phyloP scores from a whole-genome alignment of 208 protist species.

The Leishmania amazonensis region DNA sequence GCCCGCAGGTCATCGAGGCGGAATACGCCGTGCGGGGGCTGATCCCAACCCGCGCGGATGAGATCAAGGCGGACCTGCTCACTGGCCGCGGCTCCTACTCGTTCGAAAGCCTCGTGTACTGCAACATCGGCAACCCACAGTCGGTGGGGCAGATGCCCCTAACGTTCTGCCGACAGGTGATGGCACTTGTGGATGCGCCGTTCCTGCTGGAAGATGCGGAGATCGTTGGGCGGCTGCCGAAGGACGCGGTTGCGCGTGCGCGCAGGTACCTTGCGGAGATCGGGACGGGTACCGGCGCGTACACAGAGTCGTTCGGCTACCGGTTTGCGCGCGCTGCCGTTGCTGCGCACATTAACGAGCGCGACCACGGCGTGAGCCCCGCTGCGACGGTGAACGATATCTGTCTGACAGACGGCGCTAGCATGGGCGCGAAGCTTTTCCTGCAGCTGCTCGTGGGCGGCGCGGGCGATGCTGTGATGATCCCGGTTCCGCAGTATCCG shows the following conservation, averaged over 20 bases:
- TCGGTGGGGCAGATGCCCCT: constrained; percentile 95
- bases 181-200: constrained; percentile 77
- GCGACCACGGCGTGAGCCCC: constrained; percentile 85
- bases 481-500: constrained; percentile 99
- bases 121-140: constrained; percentile 99
- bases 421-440: constrained; percentile 85
- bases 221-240: constrained; percentile 64
- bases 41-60: constrained; percentile 77
- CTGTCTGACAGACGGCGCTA: constrained; percentile 98
- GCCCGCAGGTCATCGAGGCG: constrained; percentile 67
- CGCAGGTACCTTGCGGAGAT: constrained; percentile 66
- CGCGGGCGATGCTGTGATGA: constrained; percentile 86
- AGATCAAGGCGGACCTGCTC: constrained; percentile 75
- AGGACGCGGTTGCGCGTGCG: constrained; percentile 93
- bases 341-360: constrained; percentile 93
- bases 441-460: constrained; percentile 86
- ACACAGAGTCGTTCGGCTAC: constrained; percentile 95
- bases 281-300: constrained; percentile 91
- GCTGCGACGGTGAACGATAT: constrained; percentile 46
- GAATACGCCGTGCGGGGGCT: constrained; percentile 92
- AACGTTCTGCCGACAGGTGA: constrained; percentile 96
- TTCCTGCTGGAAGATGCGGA: constrained; percentile 64
- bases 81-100: constrained; percentile 42
- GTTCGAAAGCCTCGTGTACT: constrained; percentile 94
- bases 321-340: constrained; percentile 89